Evolutionary conservation across 768 basidiomycete genomes (phyloP).

Genomic region (Rossbeevera mucosa): DNA sequence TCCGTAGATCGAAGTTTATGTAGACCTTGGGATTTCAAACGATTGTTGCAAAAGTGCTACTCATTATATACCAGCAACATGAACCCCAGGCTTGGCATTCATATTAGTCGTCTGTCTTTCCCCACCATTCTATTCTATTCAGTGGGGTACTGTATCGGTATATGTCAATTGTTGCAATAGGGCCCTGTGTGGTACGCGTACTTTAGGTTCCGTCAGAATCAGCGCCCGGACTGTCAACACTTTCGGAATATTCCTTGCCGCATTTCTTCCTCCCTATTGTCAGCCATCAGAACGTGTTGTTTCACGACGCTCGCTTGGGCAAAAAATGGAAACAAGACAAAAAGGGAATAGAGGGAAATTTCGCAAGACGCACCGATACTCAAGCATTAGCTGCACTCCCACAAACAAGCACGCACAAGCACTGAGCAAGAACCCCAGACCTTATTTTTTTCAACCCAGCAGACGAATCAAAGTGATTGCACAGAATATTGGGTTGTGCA

Average conservation of each 20-base stretch:
- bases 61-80: no score
- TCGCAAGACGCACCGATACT: slow-evolving; percentile 66
- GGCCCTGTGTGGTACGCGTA: not conserved
- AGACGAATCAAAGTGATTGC: not conserved
- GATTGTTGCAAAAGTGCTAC: no score
- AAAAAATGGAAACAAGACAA: not conserved
- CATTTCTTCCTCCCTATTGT: slow-evolving; percentile 64
- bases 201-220: not conserved
- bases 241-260: slow-evolving; percentile 55
- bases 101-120: no score
- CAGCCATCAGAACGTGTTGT: not conserved
- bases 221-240: slow-evolving; percentile 32
- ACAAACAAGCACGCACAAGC: slow-evolving; percentile 69
- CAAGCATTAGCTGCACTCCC: slow-evolving; percentile 90
- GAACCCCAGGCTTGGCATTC: no score
- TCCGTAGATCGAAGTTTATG: not conserved
- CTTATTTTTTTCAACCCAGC: slow-evolving; percentile 33
- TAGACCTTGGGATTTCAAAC: no score
- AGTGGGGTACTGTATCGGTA: not conserved
- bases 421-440: slow-evolving; percentile 57
- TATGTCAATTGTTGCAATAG: not conserved
- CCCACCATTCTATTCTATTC: not conserved
- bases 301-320: not conserved
- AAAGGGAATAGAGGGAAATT: not conserved
- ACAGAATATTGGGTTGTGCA: not conserved